Evolutionary conservation across 768 basidiomycete genomes (phyloP).

Genomic region (Boletus rubropictus): DNA sequence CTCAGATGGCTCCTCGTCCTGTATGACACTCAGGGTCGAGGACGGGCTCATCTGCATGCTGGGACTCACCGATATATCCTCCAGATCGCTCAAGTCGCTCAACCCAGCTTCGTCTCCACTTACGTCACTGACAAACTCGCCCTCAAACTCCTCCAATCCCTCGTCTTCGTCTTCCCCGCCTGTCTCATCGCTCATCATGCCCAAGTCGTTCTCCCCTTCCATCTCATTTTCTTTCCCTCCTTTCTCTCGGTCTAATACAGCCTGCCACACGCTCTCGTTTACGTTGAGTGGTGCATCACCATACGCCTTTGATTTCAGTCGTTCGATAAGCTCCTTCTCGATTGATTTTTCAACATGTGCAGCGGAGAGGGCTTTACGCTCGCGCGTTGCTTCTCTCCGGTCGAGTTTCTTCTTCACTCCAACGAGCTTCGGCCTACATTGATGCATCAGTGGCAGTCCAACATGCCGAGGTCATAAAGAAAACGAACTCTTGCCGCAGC

Average conservation of each 20-base stretch:
- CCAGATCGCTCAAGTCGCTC: conserved; percentile 50
- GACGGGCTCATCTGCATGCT: not conserved
- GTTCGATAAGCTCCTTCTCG: conserved; percentile 92
- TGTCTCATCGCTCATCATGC: conserved; percentile 52
- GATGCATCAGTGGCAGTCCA: not conserved
- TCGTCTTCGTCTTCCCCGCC: conserved; percentile 42
- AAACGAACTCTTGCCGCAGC: conserved; percentile 73
- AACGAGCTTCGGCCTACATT: conserved; percentile 76
- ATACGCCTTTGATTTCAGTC: conserved; percentile 93
- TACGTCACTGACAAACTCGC: conserved; percentile 54
- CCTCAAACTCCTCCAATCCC: conserved; percentile 46
- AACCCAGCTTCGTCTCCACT: conserved; percentile 43
- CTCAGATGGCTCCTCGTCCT: conserved; percentile 34
- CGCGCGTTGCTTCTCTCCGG: conserved; percentile 83
- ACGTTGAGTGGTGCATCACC: conserved; percentile 97
- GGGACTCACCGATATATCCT: conserved; percentile 56
- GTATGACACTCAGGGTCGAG: conserved; percentile 17
- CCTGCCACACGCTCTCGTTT: conserved; percentile 94
- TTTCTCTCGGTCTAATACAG: conserved; percentile 80
- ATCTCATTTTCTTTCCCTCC: conserved; percentile 39
- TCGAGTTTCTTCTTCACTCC: conserved; percentile 98
- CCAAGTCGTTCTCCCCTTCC: conserved; percentile 38
- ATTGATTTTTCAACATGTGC: conserved; percentile 94
- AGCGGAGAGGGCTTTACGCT: conserved; percentile 93
- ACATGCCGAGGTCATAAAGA: not conserved